phyloP scores from a whole-genome alignment of 2,329 filamentous ascomycete genomes.

The Penicillium vulpinum region DNA sequence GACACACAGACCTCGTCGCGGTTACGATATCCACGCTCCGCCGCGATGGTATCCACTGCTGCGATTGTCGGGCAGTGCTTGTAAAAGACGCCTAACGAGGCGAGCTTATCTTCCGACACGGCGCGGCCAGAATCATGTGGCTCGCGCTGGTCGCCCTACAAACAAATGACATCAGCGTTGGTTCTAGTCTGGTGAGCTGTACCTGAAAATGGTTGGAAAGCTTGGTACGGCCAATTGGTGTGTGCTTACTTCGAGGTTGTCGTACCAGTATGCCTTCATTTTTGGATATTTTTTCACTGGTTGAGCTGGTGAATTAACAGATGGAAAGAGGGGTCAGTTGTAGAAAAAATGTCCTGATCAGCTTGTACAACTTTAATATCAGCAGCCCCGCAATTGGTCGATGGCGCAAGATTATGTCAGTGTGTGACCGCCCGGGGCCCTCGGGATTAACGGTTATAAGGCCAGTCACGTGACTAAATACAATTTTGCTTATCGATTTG shows the following conservation, averaged over 20 bases:
- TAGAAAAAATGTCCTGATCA: conserved; percentile 6
- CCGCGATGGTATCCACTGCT: conserved; percentile 72
- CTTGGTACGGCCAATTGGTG: conserved; percentile 3
- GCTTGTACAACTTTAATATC: conserved; percentile 23
- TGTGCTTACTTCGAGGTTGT: conserved; percentile 60
- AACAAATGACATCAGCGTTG: conserved; percentile 9
- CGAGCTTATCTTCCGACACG: conserved; percentile 66
- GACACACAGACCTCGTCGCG: conserved; percentile 91
- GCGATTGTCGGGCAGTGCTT: conserved; percentile 64
- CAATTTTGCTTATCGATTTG: conserved; percentile 22
- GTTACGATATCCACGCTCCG: conserved; percentile 82
- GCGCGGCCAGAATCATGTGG: conserved; percentile 80
- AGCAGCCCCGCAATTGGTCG: conserved; percentile 34
- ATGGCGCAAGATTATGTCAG: conserved; percentile 28
- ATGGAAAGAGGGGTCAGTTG: background rate
- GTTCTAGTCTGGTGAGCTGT: conserved; percentile 6
- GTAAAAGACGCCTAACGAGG: conserved; percentile 77
- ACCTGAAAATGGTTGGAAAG: background rate
- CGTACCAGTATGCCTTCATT: conserved; percentile 73
- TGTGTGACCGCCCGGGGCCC: conserved; percentile 21
- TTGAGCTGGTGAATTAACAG: background rate
- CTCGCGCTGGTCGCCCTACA: conserved; percentile 86
- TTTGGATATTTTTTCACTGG: background rate
- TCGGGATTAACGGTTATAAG: conserved; percentile 21
- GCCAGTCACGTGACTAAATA: conserved; percentile 11